phyloP scores from a whole-genome alignment of 768 basidiomycete species.

The Rhodotorula graminis region DNA sequence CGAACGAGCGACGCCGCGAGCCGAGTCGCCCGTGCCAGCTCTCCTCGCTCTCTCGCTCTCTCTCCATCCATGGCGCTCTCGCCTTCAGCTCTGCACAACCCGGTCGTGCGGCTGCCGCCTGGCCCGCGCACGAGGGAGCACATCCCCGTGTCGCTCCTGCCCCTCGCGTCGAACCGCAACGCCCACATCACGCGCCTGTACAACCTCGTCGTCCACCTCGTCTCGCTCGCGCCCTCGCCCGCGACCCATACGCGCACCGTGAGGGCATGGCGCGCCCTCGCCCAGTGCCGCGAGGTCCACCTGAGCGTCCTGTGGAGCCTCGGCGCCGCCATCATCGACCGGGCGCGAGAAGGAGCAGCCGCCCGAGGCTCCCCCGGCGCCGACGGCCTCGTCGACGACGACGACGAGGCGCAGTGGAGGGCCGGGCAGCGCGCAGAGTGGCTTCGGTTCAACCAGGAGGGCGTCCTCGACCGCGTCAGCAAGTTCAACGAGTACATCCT shows the following conservation, averaged over 20 bases:
- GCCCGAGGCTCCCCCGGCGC: too few relatives aligned
- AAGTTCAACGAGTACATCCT: constrained; percentile 35
- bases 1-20: too few relatives aligned
- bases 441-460: constrained; percentile 30
- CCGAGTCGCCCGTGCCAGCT: not conserved
- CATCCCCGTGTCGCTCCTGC: constrained; percentile 4
- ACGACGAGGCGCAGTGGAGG: constrained; percentile 5
- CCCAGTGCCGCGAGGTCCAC: constrained; percentile 30
- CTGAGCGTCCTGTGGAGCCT: constrained; percentile 13
- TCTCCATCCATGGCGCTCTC: constrained; percentile 1
- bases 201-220: constrained; percentile 26
- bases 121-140: constrained; percentile 3
- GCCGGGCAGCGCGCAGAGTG: constrained; percentile 23
- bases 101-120: not conserved
- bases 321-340: constrained; percentile 27
- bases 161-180: constrained; percentile 3
- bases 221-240: constrained; percentile 21
- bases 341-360: not conserved
- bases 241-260: constrained; percentile 6
- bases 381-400: constrained; percentile 7
- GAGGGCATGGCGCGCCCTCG: constrained; percentile 26
- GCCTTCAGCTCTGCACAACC: constrained; percentile 16
- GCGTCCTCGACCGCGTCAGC: constrained; percentile 16
- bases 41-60: not conserved
- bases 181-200: constrained; percentile 28